Base-by-base conservation (phyloP, 192 early-diverging fungal species). In the Piromyces sp. region DNA sequence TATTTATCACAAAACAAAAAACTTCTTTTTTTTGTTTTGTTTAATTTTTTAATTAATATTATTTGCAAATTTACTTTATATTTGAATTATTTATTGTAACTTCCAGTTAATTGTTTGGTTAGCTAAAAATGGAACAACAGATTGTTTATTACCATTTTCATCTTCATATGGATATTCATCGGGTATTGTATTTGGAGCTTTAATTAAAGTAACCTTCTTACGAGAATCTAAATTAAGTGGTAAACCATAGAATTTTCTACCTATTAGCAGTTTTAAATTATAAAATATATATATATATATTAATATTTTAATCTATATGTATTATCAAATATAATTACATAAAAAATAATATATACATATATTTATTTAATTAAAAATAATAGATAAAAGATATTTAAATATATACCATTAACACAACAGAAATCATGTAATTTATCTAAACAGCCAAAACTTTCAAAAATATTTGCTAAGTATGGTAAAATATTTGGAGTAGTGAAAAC, bases 401-500 rank as follows among this genome's bases (percentile, higher is more conserved):
- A 4, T 51, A 22, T 68, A 68, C 97, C 97, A 86, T 92, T 89
- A 58, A 94, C 91, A 82, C 93, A 95, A 5, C 95, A 93, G 88
- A 99, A 99, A 9, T 86, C 90, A 33, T 89, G 87, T 29, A 99
- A 89, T 81, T 86, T 87, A 82, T 95, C 93, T 80, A 99, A 84
- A n/a, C 93, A 92, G 2, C 93, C 95, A 81, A 96, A 91, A 9
- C 90, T 91, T 31, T 96, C 96, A 79, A 99, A 90, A 81, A 96
- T 89, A n/a, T 93, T 92, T 6, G 95, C 95, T 79, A 99, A 87
- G 83, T 97, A 96, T 30, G 92, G 94, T 30, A 95, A 82, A 6
- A 95, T 88, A 36, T 95, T 87, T 28, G 95, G 95, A 9, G 95
- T 94, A 14, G 95, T 96, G 82, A 96, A 99, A 5, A 99, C 96